Evolutionary conservation across 2,329 filamentous ascomycete species (phyloP).

Genomic region (Trichothecium sympodiale): DNA sequence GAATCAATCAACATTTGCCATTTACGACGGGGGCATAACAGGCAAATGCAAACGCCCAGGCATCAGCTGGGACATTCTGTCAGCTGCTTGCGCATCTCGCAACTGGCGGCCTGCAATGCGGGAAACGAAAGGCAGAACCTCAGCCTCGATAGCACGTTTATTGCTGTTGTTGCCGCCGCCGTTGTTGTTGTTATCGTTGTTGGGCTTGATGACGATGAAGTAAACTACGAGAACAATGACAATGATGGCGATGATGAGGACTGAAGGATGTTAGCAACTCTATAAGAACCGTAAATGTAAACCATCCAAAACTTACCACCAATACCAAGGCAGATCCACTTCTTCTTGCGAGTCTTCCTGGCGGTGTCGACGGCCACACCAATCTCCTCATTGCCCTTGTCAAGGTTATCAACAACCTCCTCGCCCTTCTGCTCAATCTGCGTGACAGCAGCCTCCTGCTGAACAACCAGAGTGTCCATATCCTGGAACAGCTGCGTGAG

Average conservation of each 20-base stretch:
- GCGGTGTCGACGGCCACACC: slow-evolving; percentile 73
- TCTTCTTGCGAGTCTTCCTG: slow-evolving; percentile 74
- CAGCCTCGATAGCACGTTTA: slow-evolving; percentile 17
- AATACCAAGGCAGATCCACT: slow-evolving; percentile 90
- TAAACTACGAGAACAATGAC: slow-evolving; percentile 40
- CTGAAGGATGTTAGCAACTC: slow-evolving; percentile 2
- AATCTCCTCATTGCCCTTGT: slow-evolving; percentile 77
- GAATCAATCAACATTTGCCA: no score
- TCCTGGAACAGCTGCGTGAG: slow-evolving; percentile 82
- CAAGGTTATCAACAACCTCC: slow-evolving; percentile 73
- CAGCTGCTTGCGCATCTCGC: slow-evolving; percentile 5
- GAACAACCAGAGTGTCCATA: slow-evolving; percentile 72
- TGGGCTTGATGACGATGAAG: slow-evolving; percentile 27
- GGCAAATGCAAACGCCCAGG: slow-evolving; percentile 14
- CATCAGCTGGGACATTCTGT: slow-evolving; percentile 9
- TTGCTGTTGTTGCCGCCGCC: slow-evolving; percentile 12
- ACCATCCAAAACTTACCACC: slow-evolving; percentile 32
- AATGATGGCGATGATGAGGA: slow-evolving; percentile 41
- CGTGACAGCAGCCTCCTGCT: slow-evolving; percentile 72
- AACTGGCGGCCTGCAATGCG: slow-evolving; percentile 8
- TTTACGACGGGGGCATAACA: no score
- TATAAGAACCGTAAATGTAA: not conserved
- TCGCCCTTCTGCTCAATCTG: slow-evolving; percentile 82
- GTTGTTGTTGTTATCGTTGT: slow-evolving; percentile 6
- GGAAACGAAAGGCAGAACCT: slow-evolving; percentile 12